Evolutionary conservation across 2,329 filamentous ascomycete genomes (phyloP).

Genomic region (Lachnellula occidentalis): DNA sequence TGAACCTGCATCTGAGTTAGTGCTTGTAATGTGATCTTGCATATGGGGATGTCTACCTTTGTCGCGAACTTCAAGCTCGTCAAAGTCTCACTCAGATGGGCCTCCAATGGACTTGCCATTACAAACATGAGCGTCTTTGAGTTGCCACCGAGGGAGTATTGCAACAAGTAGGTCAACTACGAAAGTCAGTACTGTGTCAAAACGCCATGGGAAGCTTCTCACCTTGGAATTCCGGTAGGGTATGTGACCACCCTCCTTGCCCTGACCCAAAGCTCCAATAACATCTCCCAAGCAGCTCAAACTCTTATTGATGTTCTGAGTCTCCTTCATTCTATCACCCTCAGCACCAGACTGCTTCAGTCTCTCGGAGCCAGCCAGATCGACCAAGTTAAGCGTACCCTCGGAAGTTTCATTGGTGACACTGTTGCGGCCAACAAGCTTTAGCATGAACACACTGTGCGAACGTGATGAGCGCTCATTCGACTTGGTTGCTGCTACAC

Average conservation of each 20-base stretch:
- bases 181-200: conserved; percentile 15
- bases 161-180: conserved; percentile 82
- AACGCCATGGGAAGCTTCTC: conserved; percentile 25
- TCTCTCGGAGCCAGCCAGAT: conserved; percentile 88
- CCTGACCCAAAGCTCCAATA: conserved; percentile 83
- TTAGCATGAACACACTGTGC: conserved; percentile 94
- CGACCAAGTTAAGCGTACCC: conserved; percentile 91
- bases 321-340: conserved; percentile 85
- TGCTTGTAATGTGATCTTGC: background rate
- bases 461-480: conserved; percentile 93
- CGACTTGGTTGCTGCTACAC: conserved; percentile 92
- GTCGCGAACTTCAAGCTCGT: conserved; percentile 94
- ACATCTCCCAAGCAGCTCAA: conserved; percentile 90
- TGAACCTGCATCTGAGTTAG: conserved; percentile 50
- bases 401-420: conserved; percentile 78
- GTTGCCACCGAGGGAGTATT: conserved; percentile 92
- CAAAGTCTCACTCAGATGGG: conserved; percentile 85
- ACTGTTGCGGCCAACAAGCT: conserved; percentile 62
- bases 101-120: conserved; percentile 90
- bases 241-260: conserved; percentile 71
- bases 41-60: conserved; percentile 57
- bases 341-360: conserved; percentile 82
- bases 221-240: conserved; percentile 95
- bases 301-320: conserved; percentile 95
- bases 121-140: conserved; percentile 99